Evolutionary conservation across 192 early-diverging fungal genomes (phyloP).

Genomic region (Cladochytrium replicatum): DNA sequence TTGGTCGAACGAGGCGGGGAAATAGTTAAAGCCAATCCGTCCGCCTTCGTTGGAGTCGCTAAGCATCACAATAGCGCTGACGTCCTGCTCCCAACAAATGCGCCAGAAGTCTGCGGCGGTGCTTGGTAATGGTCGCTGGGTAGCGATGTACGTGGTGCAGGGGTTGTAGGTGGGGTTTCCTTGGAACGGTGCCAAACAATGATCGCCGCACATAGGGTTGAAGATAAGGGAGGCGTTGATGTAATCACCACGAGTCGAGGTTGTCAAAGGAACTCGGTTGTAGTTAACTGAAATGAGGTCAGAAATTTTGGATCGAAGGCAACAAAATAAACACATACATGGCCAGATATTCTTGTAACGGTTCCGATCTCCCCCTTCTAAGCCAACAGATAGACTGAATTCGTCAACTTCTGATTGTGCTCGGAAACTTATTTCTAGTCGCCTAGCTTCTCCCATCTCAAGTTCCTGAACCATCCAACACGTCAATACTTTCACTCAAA

Average conservation of each 20-base stretch:
- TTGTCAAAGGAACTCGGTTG: constrained; percentile 10
- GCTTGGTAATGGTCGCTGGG: constrained; percentile 69
- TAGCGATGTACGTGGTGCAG: constrained; percentile 59
- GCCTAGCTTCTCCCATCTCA: constrained; percentile 43
- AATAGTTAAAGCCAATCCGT: constrained; percentile 27
- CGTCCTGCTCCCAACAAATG: constrained; percentile 64
- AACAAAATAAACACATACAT: constrained; percentile 22
- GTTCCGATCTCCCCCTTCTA: constrained; percentile 64
- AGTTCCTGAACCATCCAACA: constrained; percentile 15
- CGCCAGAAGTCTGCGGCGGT: constrained; percentile 73
- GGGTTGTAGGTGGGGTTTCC: not conserved
- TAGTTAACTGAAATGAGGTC: constrained; percentile 14
- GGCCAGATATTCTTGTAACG: constrained; percentile 82
- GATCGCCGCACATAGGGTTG: constrained; percentile 12
- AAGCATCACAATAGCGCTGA: constrained; percentile 68
- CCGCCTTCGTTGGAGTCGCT: constrained; percentile 52
- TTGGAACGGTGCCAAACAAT: not conserved
- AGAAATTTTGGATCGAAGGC: constrained; percentile 8
- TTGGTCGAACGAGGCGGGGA: not conserved
- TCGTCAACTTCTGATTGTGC: constrained; percentile 26
- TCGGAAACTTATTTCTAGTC: constrained; percentile 47
- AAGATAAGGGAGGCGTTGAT: constrained; percentile 28
- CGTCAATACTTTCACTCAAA: constrained; percentile 14
- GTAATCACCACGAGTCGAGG: constrained; percentile 15
- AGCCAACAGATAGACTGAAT: constrained; percentile 71